Conservation (phyloP, 208 protist species). For the Naegleria lovaniensis region DNA sequence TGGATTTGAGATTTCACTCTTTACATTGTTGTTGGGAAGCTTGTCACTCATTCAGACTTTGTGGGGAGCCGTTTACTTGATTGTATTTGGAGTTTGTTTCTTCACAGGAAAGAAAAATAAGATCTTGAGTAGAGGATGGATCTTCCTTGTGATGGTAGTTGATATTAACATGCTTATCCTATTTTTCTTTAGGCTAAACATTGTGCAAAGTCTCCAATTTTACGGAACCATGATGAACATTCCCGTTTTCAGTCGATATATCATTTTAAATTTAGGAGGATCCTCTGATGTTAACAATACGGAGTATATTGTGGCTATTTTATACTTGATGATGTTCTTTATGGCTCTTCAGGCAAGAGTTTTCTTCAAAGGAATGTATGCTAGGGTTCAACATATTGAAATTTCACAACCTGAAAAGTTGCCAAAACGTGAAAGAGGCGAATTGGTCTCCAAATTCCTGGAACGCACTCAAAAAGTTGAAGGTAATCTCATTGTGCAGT, state of each 20-base stretch:
- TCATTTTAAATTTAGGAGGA: neutral
- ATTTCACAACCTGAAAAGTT: neutral
- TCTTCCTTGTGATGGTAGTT: neutral
- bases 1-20: neutral
- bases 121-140: neutral
- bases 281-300: neutral
- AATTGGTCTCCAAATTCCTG: neutral
- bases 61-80: neutral
- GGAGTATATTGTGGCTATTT: neutral
- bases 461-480: neutral
- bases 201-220: neutral
- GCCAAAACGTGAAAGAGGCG: neutral
- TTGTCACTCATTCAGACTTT: neutral
- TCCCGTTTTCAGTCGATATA: neutral
- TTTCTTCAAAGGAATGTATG: neutral
- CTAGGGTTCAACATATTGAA: neutral
- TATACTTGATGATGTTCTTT: slow-evolving; percentile 19
- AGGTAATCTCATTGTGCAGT: neutral
- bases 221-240: neutral
- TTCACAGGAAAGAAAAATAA: neutral
- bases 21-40: neutral
- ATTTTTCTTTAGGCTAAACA: neutral
- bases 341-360: neutral
- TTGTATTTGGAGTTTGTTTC: slow-evolving; percentile 4
- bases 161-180: slow-evolving; percentile 1